Conservation (phyloP, 2,329 filamentous ascomycete genomes). For the Aphanocladium album region DNA sequence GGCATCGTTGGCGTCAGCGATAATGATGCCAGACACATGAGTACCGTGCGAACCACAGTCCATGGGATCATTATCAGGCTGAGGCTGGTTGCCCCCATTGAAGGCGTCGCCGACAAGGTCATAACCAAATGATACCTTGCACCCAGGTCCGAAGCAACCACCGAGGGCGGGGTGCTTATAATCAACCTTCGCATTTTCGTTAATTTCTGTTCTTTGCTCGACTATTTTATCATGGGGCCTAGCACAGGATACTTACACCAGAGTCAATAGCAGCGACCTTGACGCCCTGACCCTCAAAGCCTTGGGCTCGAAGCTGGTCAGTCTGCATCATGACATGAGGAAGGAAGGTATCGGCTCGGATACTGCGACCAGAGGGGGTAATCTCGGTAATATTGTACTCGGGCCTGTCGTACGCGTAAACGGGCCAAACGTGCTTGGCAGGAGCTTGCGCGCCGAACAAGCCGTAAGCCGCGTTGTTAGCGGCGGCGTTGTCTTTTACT, state of each 20-base stretch:
- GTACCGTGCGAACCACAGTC: slow-evolving; percentile 41
- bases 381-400: background rate
- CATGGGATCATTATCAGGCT: slow-evolving; percentile 36
- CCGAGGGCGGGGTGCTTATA: slow-evolving; percentile 48
- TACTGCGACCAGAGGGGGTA: background rate
- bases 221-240: background rate
- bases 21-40: slow-evolving; percentile 42
- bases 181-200: slow-evolving; percentile 31
- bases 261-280: slow-evolving; percentile 34
- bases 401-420: slow-evolving; percentile 4
- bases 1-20: slow-evolving; percentile 33
- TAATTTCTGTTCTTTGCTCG: background rate
- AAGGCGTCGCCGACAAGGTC: slow-evolving; percentile 41
- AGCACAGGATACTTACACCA: background rate
- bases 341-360: slow-evolving; percentile 14
- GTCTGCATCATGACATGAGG: slow-evolving; percentile 31
- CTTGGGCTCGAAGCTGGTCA: slow-evolving; percentile 36
- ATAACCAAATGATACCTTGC: slow-evolving; percentile 41
- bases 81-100: slow-evolving; percentile 22
- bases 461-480: background rate
- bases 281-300: slow-evolving; percentile 41
- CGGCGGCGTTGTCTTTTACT: background rate
- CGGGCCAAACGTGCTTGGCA: slow-evolving; percentile 6
- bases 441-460: background rate
- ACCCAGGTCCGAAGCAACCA: slow-evolving; percentile 46